Evolutionary conservation across 805 yeast species (phyloP), one percentile per base, ranked within the genome.

Genomic region (Yamadazyma philogaea): DNA sequence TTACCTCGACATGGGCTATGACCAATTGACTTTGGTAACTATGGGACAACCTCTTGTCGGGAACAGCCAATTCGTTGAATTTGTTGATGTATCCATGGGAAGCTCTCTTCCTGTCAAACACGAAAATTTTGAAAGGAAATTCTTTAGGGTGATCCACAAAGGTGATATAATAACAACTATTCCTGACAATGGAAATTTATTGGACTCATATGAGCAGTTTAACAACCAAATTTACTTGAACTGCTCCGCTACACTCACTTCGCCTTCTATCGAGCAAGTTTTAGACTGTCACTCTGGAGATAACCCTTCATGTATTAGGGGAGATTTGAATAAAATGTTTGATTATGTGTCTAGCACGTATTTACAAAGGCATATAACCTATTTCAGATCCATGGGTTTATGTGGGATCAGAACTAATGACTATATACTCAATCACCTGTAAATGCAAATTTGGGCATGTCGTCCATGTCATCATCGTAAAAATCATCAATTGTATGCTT

Each of bases 21-120:
- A 61, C 14, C 55, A 57, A 17, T 37, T 61, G 30, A 55, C 59
- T 0, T 35, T 72, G 30, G 61, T 69, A 4, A 70, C 76, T 1
- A 60, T 70, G 67, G 77, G 76, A 1, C 75, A 64, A 51, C 77
- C 77, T 0, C 55, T 68, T 17, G 44, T 68, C 6, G 77, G 77
- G 2, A 71, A 72, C 48, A 44, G 51, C 14, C 53, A 52, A n/a
- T 69, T 72, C 42, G 60, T 61, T 1, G 37, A 48, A 3, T 71
- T 72, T 70, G 60, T 60, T 3, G 72, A 68, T 42, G 31, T 27
- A 2, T 64, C 53, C 2, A 39, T 64, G 56, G 68, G 66, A 4
- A 66, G 72, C 43, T 19, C 41, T 1, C 11, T 37, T 28, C 49
- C 55, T 0, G 45, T 60, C 1, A 20, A 26, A 4, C 63, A 58